These are phyloP conservation scores for Polytrichum formosum DNA, from an alignment of 225 moss, liverwort and hornwort species.

Conservation along the genomic window DNA sequence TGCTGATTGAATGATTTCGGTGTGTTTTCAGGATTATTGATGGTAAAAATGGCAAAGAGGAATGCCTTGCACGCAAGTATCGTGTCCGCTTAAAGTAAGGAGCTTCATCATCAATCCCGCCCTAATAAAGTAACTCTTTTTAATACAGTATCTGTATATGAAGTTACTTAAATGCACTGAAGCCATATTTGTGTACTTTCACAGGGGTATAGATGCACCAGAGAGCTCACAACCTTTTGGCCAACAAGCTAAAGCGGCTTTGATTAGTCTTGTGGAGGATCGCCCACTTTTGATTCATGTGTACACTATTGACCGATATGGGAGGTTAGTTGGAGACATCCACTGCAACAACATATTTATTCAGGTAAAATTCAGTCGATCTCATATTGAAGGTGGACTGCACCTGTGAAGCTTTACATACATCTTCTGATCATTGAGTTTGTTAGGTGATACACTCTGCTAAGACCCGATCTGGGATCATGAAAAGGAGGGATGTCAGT, in stretches of 20 bases:
- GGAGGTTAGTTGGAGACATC: conserved; percentile 51
- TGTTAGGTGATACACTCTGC: too few relatives aligned
- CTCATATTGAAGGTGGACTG: too few relatives aligned
- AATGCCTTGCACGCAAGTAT: conserved; percentile 38
- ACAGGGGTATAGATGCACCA: conserved; percentile 64
- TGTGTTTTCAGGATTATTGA: conserved; percentile 33
- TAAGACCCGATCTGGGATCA: not conserved
- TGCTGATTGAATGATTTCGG: conserved; percentile 5
- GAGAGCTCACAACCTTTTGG: conserved; percentile 42
- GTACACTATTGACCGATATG: conserved; percentile 41
- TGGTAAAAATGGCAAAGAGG: conserved; percentile 18
- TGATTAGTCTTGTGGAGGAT: conserved; percentile 37
- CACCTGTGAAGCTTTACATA: too few relatives aligned
- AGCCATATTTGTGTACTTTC: not conserved
- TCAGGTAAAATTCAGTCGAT: conserved; percentile 25
- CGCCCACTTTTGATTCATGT: conserved; percentile 45
- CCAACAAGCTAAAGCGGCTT: conserved; percentile 32
- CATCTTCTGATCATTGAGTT: too few relatives aligned
- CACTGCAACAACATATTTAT: conserved; percentile 49
- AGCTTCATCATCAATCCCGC: not conserved
- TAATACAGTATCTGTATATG: too few relatives aligned
- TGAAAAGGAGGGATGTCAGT: too few relatives aligned
- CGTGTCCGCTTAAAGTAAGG: conserved; percentile 49
- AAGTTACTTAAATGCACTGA: too few relatives aligned
- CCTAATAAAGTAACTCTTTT: too few relatives aligned